Evolutionary conservation across 345 rosid species (phyloP).

Genomic region (Brassica juncea): DNA sequence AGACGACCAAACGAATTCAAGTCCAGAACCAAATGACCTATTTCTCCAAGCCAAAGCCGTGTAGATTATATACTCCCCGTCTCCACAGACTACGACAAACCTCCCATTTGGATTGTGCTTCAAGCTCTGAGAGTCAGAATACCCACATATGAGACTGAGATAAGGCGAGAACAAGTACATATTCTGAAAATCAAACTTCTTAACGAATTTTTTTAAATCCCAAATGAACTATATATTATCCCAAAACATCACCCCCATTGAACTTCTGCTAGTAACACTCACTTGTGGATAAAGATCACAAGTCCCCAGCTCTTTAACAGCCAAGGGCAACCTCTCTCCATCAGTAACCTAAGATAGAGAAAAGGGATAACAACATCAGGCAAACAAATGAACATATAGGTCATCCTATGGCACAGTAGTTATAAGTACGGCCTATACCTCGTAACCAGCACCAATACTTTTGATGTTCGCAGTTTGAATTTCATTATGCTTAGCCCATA

Average conservation of each 20-base stretch:
- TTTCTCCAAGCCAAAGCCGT: constrained; percentile 99
- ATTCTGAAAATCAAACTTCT: neutral
- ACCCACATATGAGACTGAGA: constrained; percentile 13
- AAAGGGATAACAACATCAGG: constrained; percentile 25
- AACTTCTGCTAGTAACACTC: constrained; percentile 44
- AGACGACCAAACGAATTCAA: constrained; percentile 96
- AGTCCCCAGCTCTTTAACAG: constrained; percentile 97
- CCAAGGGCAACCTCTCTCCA: constrained; percentile 97
- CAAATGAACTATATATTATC: constrained; percentile 7
- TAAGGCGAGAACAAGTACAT: constrained; percentile 11
- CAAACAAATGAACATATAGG: constrained; percentile 17
- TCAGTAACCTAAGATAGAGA: constrained; percentile 70
- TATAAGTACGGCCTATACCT: constrained; percentile 53
- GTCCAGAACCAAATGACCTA: constrained; percentile 98
- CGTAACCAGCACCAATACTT: constrained; percentile 93
- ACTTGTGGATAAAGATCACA: constrained; percentile 99
- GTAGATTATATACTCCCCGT: constrained; percentile 95
- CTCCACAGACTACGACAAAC: constrained; percentile 98
- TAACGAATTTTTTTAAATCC: neutral
- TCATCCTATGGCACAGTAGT: constrained; percentile 21
- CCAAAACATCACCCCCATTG: constrained; percentile 18
- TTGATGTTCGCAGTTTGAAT: constrained; percentile 97
- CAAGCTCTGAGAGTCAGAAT: constrained; percentile 61
- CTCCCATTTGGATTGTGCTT: constrained; percentile 98
- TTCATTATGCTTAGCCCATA: constrained; percentile 99